These are phyloP conservation scores for Oryza brachyantha DNA, from an alignment of 176 grass and related monocot genomes.

Conservation along the genomic window DNA sequence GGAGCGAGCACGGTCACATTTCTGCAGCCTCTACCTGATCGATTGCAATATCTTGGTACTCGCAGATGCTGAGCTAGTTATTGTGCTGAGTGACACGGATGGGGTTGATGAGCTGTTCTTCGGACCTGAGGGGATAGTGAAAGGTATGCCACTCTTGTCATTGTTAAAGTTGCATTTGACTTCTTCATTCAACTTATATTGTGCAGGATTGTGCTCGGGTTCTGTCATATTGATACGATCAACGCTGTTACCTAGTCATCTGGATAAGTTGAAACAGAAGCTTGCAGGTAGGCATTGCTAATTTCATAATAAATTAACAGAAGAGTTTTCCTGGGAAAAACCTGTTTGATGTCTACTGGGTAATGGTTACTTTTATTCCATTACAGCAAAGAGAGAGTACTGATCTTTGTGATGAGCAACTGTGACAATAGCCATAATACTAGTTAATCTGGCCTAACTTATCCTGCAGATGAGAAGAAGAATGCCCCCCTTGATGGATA, in stretches of 20 bases:
- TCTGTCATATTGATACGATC: constrained; percentile 60
- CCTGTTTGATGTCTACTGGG: not conserved
- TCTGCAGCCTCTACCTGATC: constrained; percentile 13
- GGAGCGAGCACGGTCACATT: too few relatives aligned
- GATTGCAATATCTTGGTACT: not conserved
- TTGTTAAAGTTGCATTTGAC: not conserved
- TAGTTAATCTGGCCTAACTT: constrained; percentile 11
- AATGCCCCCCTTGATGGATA: constrained; percentile 57
- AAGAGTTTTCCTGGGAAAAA: not conserved
- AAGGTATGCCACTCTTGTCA: constrained; percentile 23
- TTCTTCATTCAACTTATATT: constrained; percentile 20
- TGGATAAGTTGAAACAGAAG: constrained; percentile 58
- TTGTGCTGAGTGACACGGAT: constrained; percentile 46
- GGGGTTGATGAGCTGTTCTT: constrained; percentile 53
- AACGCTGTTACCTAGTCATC: constrained; percentile 39
- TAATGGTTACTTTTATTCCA: not conserved
- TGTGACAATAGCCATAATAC: not conserved
- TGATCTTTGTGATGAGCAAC: constrained; percentile 12
- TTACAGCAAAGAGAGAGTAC: not conserved
- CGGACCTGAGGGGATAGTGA: constrained; percentile 40
- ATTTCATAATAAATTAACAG: not conserved
- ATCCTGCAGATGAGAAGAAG: constrained; percentile 53
- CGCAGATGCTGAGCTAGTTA: constrained; percentile 52
- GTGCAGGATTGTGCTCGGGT: constrained; percentile 45
- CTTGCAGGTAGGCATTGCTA: constrained; percentile 47